Evolutionary conservation across 1,284 basidiomycete genomes (phyloP), one percentile per base, ranked within the genome.

Genomic region (Irpex lacteus): DNA sequence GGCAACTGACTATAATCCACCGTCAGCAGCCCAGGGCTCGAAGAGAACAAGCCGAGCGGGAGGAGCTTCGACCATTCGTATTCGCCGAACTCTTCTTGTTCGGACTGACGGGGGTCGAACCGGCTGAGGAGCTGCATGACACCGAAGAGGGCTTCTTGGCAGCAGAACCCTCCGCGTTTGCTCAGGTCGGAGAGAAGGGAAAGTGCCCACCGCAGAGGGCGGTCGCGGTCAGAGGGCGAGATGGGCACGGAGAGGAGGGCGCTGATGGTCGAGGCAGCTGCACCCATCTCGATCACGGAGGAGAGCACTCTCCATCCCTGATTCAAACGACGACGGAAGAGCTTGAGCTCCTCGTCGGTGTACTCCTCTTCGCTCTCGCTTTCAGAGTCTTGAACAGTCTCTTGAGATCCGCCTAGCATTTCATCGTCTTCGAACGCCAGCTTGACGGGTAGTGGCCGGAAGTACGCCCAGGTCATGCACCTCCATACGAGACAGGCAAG

Each of bases 401-500:
- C 69, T 6, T 71, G 69, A 2, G 60, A 63, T 6, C 2, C 54
- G 3, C 8, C 32, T 9, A 36, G 13, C 6, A 36, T 1, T 5
- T 72, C 69, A 15, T 66, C 78, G 7, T 67, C 64, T 8, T 71
- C 21, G 21, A 26, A 34, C 15, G 34, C 36, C 6, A 59, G 57
- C 40, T 67, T 68, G 32, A 68, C 61, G 9, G 67, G 68, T 0
- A 78, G 75, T 1, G 85, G 83, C 60, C 83, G 85, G 73, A 89
- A 80, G 70, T 85, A 90, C 13, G 79, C 82, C 90, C 90, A 89
- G 6, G 80, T 76, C 62, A 89, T 69, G 60, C 80, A 76, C 4
- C 90, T 82, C 89, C 90, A 92, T 8, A 85, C 76, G 3, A 88
- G 70, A 62, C 83, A 84, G 1, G 80, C 81, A 1, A 92, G 74